Conservation (phyloP, 768 basidiomycete species). For the Russula sp. region DNA sequence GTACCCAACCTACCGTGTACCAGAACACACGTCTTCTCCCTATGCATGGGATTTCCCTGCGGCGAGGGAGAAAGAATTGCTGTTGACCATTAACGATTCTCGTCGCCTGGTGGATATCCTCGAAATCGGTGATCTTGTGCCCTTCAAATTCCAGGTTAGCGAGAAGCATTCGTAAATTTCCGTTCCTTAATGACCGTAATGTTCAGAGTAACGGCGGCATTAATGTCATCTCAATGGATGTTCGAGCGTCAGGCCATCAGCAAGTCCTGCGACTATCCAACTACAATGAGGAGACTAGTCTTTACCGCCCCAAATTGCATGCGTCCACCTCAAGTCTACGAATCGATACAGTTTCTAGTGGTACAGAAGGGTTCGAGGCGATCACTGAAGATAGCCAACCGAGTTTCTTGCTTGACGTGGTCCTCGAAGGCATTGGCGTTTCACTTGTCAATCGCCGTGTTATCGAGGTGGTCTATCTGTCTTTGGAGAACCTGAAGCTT, state of each 20-base stretch:
- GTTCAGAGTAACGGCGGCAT: conserved; percentile 52
- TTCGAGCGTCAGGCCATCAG: conserved; percentile 81
- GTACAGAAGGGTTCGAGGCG: conserved; percentile 78
- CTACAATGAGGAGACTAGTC: conserved; percentile 79
- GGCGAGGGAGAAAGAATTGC: conserved; percentile 72
- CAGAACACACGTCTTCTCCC: conserved; percentile 49
- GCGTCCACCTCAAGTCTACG: conserved; percentile 50
- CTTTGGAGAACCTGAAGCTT: conserved; percentile 72
- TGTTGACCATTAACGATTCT: conserved; percentile 58
- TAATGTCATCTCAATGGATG: conserved; percentile 82
- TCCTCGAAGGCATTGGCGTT: conserved; percentile 87
- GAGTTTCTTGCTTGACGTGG: conserved; percentile 62
- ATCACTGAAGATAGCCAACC: conserved; percentile 70
- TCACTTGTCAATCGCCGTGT: conserved; percentile 87
- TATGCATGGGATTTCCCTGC: conserved; percentile 97
- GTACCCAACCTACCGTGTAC: conserved; percentile 53
- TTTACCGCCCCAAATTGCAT: conserved; percentile 77
- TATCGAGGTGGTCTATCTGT: conserved; percentile 87
- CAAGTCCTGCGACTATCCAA: conserved; percentile 85
- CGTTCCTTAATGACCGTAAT: neutral
- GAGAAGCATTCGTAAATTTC: neutral
- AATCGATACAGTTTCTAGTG: conserved; percentile 68
- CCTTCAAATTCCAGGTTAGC: conserved; percentile 80
- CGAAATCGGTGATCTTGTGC: conserved; percentile 91
- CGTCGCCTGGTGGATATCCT: conserved; percentile 79